Conservation (phyloP, 306 rosid species). For the Psophocarpus tetragonolobus region DNA sequence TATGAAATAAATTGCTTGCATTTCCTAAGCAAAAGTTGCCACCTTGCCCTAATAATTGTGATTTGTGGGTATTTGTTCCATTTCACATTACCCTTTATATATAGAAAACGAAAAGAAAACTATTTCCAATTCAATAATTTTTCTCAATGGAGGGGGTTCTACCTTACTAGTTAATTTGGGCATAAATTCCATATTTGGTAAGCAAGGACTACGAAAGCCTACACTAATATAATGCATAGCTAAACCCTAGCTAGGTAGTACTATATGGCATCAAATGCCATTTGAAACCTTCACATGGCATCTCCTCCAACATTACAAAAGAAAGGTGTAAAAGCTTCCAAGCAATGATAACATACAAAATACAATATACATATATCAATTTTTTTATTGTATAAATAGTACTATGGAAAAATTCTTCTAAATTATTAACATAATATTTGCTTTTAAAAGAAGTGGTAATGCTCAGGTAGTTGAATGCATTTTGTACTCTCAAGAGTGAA, state of each 20-base stretch:
- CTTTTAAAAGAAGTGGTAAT: neutral
- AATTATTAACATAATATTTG: neutral
- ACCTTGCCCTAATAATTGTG: conserved; percentile 19
- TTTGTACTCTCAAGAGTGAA: neutral
- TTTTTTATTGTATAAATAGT: neutral
- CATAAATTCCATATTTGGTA: conserved; percentile 11
- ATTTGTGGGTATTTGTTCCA: conserved; percentile 30
- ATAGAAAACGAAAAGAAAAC: neutral
- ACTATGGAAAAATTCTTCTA: neutral
- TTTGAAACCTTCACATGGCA: neutral
- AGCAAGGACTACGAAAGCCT: neutral
- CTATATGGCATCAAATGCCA: neutral
- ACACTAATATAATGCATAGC: neutral
- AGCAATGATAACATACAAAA: neutral
- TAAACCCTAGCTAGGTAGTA: neutral
- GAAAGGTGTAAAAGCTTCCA: neutral
- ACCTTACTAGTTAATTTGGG: neutral
- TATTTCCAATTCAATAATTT: conserved; percentile 9
- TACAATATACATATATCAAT: neutral
- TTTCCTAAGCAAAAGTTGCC: conserved; percentile 13
- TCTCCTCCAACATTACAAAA: neutral
- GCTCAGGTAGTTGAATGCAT: neutral
- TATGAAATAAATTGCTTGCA: neutral
- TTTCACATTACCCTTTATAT: neutral
- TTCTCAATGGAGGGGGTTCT: neutral